phyloP scores from a whole-genome alignment of 1,284 basidiomycete genomes.

The Leccinum fuscescens region DNA sequence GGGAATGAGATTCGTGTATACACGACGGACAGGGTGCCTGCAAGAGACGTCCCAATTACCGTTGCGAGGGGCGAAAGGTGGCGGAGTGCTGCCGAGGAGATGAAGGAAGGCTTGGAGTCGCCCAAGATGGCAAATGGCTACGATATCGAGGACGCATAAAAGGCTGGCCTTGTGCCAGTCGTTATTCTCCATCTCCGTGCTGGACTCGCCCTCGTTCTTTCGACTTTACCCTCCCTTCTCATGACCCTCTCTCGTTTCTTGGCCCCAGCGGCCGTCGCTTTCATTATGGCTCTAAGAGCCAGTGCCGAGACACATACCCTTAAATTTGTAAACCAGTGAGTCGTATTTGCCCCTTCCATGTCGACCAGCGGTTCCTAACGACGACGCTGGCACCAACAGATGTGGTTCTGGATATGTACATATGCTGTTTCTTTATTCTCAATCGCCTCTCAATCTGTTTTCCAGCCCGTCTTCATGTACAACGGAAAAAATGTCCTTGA shows the following conservation, averaged over 20 bases:
- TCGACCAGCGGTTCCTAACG: not conserved
- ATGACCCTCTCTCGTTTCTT: conserved; percentile 26
- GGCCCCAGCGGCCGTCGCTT: conserved; percentile 18
- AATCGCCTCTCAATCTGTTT: not conserved
- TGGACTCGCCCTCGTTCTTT: conserved; percentile 18
- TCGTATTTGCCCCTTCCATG: not conserved
- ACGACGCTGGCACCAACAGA: conserved; percentile 7
- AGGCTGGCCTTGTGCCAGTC: not conserved
- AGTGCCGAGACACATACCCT: conserved; percentile 26
- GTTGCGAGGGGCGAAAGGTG: conserved; percentile 9
- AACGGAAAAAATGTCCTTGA: conserved; percentile 24
- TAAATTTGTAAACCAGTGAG: conserved; percentile 29
- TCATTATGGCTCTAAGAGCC: conserved; percentile 20
- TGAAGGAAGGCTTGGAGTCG: not conserved
- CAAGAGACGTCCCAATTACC: conserved; percentile 9
- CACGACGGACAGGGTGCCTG: not conserved
- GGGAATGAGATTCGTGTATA: not conserved
- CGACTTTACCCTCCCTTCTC: conserved; percentile 9
- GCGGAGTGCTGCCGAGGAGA: not conserved
- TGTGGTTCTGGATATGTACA: conserved; percentile 27
- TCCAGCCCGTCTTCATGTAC: conserved; percentile 25
- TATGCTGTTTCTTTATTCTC: not conserved
- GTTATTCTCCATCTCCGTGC: not conserved
- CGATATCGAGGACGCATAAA: conserved; percentile 14
- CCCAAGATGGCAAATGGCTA: not conserved